Conservation (phyloP, 2,329 filamentous ascomycete genomes). For the Macrophomina phaseolina region DNA sequence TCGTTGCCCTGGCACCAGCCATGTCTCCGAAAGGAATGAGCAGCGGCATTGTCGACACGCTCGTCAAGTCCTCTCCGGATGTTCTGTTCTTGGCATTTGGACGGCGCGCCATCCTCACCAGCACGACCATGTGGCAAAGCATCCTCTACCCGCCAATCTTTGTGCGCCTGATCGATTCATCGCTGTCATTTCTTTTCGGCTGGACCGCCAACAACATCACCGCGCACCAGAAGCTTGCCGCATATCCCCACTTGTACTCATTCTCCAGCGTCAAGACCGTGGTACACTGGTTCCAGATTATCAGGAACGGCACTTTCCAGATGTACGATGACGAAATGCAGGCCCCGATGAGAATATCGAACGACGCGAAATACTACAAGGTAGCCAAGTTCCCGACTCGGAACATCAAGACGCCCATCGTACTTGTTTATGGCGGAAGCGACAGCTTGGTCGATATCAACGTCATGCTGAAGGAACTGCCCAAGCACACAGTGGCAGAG, state of each 20-base stretch:
- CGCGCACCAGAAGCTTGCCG: slow-evolving; percentile 86
- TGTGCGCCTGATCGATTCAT: slow-evolving; percentile 82
- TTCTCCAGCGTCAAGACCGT: slow-evolving; percentile 97
- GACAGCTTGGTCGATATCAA: slow-evolving; percentile 95
- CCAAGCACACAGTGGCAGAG: slow-evolving; percentile 80
- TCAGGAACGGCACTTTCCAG: slow-evolving; percentile 93
- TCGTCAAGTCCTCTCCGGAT: slow-evolving; percentile 91
- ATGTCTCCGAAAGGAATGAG: slow-evolving; percentile 94
- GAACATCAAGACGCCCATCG: slow-evolving; percentile 95
- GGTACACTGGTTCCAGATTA: slow-evolving; percentile 99
- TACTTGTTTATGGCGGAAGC: slow-evolving; percentile 89
- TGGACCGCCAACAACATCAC: slow-evolving; percentile 88
- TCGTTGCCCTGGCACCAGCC: slow-evolving; percentile 92
- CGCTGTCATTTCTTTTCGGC: slow-evolving; percentile 82
- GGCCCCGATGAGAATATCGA: slow-evolving; percentile 72
- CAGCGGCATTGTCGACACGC: slow-evolving; percentile 87
- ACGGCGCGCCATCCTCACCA: slow-evolving; percentile 86
- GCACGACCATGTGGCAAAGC: slow-evolving; percentile 96
- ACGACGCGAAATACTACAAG: slow-evolving; percentile 86
- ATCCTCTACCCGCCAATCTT: slow-evolving; percentile 95
- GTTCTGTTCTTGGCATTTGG: slow-evolving; percentile 93
- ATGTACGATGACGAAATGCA: slow-evolving; percentile 98
- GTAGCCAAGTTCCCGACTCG: slow-evolving; percentile 94
- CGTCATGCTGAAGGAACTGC: slow-evolving; percentile 88
- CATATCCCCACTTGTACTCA: slow-evolving; percentile 94